phyloP scores from a whole-genome alignment of 352 stramenopile species.

The Aphanomyces invadans region DNA sequence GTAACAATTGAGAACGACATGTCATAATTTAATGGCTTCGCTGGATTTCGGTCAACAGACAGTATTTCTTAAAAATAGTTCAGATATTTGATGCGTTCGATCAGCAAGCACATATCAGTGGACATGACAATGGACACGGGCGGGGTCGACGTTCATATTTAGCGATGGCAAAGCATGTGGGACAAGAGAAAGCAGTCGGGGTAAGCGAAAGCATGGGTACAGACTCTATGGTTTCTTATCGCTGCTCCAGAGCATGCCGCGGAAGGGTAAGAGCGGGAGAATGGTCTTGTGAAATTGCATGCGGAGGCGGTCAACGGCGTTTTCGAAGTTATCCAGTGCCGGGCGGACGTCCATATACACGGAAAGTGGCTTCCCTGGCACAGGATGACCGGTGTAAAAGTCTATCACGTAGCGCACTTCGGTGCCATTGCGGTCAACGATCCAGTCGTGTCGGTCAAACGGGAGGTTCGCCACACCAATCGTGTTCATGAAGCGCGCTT shows the following conservation, averaged over 20 bases:
- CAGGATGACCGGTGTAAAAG: slow-evolving; percentile 95
- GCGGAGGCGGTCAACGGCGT: slow-evolving; percentile 60
- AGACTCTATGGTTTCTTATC: slow-evolving; percentile 3
- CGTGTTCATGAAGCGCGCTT: slow-evolving; percentile 87
- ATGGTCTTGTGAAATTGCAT: slow-evolving; percentile 80
- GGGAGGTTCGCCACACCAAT: slow-evolving; percentile 77
- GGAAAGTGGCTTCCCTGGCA: slow-evolving; percentile 68
- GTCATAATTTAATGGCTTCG: too few relatives aligned
- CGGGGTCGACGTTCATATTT: too few relatives aligned
- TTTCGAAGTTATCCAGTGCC: slow-evolving; percentile 87
- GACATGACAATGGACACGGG: too few relatives aligned
- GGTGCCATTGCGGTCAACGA: slow-evolving; percentile 86
- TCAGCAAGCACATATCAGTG: too few relatives aligned
- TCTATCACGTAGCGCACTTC: slow-evolving; percentile 98
- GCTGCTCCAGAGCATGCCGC: slow-evolving; percentile 31
- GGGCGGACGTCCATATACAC: slow-evolving; percentile 96
- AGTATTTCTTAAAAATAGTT: too few relatives aligned
- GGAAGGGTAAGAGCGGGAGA: slow-evolving; percentile 59
- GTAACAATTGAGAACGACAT: too few relatives aligned
- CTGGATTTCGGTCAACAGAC: too few relatives aligned
- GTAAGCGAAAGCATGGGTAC: too few relatives aligned
- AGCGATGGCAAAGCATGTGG: too few relatives aligned
- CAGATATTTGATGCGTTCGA: too few relatives aligned
- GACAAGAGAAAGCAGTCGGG: too few relatives aligned
- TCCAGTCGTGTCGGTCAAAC: slow-evolving; percentile 99